phyloP scores from a whole-genome alignment of 305 asterid species.

The Fraxinus velutina region DNA sequence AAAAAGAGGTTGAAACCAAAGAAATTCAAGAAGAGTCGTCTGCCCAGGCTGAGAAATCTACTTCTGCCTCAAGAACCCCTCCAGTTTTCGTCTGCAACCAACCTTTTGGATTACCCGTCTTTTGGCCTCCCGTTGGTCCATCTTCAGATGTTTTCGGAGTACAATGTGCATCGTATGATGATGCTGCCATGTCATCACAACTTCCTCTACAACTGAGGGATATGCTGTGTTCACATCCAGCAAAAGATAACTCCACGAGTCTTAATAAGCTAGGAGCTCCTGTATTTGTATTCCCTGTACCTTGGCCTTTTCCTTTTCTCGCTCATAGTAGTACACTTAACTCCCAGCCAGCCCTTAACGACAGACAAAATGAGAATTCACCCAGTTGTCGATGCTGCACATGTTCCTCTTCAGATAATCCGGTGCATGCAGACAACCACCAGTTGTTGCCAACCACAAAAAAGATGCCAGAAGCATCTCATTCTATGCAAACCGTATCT shows the following conservation, averaged over 20 bases:
- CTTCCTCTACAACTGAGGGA: slow-evolving; percentile 14
- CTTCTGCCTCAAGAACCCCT: slow-evolving; percentile 20
- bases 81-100: slow-evolving; percentile 31
- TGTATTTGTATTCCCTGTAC: slow-evolving; percentile 22
- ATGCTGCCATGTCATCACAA: slow-evolving; percentile 22
- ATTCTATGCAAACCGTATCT: not conserved
- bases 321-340: not conserved
- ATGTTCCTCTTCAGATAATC: slow-evolving; percentile 16
- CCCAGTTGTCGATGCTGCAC: slow-evolving; percentile 15
- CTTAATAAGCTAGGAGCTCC: slow-evolving; percentile 26
- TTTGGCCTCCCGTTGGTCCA: slow-evolving; percentile 39
- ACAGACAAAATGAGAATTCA: not conserved
- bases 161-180: slow-evolving; percentile 22
- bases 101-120: slow-evolving; percentile 33
- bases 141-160: slow-evolving; percentile 27
- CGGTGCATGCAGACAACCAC: slow-evolving; percentile 1
- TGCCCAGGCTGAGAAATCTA: slow-evolving; percentile 19
- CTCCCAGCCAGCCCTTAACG: not conserved
- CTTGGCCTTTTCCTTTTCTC: slow-evolving; percentile 24
- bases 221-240: slow-evolving; percentile 7
- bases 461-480: not conserved
- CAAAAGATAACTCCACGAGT: slow-evolving; percentile 22
- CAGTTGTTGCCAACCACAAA: slow-evolving; percentile 10
- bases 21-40: slow-evolving; percentile 19
- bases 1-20: slow-evolving; percentile 26